Percentiles rank a stretch among this genome's conserved stretches.
Evolutionary conservation across 306 rosid genomes (phyloP).

Genomic region (Ceratonia siliqua): DNA sequence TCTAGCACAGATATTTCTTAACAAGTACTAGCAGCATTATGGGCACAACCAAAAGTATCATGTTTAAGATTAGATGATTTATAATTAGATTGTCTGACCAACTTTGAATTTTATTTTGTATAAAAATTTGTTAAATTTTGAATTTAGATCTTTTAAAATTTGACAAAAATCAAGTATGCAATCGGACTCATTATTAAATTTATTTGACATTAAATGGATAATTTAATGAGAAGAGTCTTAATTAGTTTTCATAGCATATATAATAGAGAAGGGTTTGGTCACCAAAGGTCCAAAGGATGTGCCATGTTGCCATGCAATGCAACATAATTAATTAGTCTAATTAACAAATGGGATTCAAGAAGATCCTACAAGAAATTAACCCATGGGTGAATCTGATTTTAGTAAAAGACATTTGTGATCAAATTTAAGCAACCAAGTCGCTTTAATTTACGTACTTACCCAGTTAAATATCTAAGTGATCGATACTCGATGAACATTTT

Average conservation of each 20-base stretch:
- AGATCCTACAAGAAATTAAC: neutral
- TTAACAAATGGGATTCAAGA: neutral
- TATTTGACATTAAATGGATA: too few relatives aligned
- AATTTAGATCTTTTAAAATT: too few relatives aligned
- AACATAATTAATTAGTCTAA: neutral
- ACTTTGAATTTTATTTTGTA: too few relatives aligned
- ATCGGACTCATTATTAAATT: too few relatives aligned
- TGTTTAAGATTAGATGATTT: neutral
- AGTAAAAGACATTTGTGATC: neutral
- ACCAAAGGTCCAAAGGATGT: neutral
- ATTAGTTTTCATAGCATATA: neutral
- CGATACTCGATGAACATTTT: neutral
- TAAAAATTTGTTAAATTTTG: too few relatives aligned
- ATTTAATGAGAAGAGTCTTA: neutral
- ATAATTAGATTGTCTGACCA: too few relatives aligned
- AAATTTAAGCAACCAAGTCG: neutral
- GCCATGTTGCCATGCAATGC: conserved; percentile 5
- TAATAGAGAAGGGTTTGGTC: neutral
- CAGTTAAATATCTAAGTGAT: neutral
- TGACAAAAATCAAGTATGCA: too few relatives aligned
- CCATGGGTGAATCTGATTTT: neutral
- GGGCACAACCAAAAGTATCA: neutral
- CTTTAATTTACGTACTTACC: neutral
- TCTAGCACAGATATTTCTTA: neutral
- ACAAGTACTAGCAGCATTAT: neutral